These are phyloP conservation scores for Bolboschoenus planiculmis DNA, from an alignment of 176 grass and related monocot species.

Conservation along the genomic window DNA sequence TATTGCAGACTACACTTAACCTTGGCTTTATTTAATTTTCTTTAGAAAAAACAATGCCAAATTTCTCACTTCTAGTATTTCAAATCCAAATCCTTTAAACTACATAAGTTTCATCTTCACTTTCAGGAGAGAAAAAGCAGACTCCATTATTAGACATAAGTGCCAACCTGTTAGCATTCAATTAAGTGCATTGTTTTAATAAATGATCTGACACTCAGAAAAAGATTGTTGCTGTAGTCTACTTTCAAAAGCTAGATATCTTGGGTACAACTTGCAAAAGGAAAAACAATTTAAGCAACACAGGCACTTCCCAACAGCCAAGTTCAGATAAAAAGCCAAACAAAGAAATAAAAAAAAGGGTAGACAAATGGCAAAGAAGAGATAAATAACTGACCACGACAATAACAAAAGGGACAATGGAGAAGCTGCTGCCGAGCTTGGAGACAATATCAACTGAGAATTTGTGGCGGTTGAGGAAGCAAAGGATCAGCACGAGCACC, in stretches of 20 bases:
- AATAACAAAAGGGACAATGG: slow-evolving; percentile 73
- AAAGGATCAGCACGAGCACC: slow-evolving; percentile 70
- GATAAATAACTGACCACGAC: slow-evolving; percentile 67
- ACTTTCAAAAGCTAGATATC: neutral
- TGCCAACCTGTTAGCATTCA: neutral
- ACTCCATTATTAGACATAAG: neutral
- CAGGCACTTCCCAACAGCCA: neutral
- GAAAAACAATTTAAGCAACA: neutral
- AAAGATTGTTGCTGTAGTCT: neutral
- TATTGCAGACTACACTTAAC: neutral
- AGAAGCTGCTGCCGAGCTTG: slow-evolving; percentile 98
- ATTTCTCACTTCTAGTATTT: neutral
- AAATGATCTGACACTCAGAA: neutral
- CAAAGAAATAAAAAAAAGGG: neutral
- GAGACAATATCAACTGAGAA: slow-evolving; percentile 69
- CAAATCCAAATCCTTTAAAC: neutral
- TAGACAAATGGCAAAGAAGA: neutral
- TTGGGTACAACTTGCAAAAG: neutral
- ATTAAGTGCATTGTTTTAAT: neutral
- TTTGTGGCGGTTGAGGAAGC: slow-evolving; percentile 62
- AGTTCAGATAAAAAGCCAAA: neutral
- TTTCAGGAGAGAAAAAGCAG: neutral
- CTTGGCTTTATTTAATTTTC: neutral
- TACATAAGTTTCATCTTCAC: neutral
- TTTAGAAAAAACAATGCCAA: neutral